A percentile compares a stretch with the other conserved stretches of the same genome.
Conservation (phyloP, 352 stramenopile genomes). For the Phytophthora meadii region DNA sequence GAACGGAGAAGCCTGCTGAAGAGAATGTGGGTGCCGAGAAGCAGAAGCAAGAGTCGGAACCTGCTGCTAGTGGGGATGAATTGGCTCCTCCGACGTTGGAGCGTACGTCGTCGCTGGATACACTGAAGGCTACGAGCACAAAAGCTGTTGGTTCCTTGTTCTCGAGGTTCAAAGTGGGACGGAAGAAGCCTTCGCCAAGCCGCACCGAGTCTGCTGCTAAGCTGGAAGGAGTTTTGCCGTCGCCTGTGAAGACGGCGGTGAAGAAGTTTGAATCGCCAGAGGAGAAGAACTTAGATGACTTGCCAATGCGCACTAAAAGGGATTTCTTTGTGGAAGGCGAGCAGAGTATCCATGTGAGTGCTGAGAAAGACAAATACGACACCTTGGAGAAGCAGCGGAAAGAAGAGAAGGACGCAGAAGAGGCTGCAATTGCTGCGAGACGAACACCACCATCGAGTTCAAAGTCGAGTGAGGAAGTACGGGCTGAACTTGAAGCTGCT, state of each 20-base stretch:
- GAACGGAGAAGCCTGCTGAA: neutral
- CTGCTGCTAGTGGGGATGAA: conserved; percentile 11
- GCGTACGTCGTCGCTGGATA: conserved; percentile 28
- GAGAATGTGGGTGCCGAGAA: conserved; percentile 3
- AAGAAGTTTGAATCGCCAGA: conserved; percentile 39
- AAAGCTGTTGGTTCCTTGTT: conserved; percentile 40
- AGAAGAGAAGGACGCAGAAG: conserved; percentile 23
- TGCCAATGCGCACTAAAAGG: conserved; percentile 24
- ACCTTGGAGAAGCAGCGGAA: conserved; percentile 25
- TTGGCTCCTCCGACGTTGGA: conserved; percentile 17
- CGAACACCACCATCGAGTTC: conserved; percentile 18
- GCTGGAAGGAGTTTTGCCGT: conserved; percentile 28
- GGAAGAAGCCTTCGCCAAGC: conserved; percentile 38
- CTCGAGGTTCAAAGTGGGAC: conserved; percentile 47
- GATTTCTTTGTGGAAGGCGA: conserved; percentile 31
- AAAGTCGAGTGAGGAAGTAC: conserved; percentile 14
- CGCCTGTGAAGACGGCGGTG: conserved; percentile 29
- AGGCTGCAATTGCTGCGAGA: conserved; percentile 7
- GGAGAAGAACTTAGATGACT: conserved; percentile 31
- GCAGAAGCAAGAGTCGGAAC: neutral
- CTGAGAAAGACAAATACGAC: conserved; percentile 45
- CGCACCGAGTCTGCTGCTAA: conserved; percentile 34
- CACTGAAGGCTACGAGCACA: conserved; percentile 33
- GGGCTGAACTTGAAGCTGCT: conserved; percentile 2
- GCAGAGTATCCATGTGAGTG: conserved; percentile 47